Percentiles rank a stretch among this genome's conserved stretches.
phyloP scores from a whole-genome alignment of 352 stramenopile genomes.

The Globisporangium uncinulatum region DNA sequence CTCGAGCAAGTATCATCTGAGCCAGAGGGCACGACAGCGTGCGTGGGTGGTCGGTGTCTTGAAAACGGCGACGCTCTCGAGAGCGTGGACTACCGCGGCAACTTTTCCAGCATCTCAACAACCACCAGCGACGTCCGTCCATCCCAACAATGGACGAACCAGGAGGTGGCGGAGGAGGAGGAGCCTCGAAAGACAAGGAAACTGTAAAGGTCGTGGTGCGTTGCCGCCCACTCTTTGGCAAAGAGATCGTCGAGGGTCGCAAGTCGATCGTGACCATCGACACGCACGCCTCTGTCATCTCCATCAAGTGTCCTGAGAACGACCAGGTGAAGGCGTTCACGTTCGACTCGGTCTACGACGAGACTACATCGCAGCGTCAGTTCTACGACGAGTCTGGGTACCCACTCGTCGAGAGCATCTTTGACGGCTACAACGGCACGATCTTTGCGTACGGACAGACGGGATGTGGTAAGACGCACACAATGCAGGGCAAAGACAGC shows the following conservation, averaged over 20 bases:
- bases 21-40: no score
- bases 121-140: not conserved
- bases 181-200: slow-evolving; percentile 60
- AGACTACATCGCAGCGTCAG: slow-evolving; percentile 75
- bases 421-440: slow-evolving; percentile 89
- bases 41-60: no score
- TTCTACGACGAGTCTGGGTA: slow-evolving; percentile 86
- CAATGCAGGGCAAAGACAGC: slow-evolving; percentile 77
- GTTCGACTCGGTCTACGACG: slow-evolving; percentile 90
- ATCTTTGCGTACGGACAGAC: slow-evolving; percentile 91
- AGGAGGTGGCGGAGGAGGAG: not conserved
- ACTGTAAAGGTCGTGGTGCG: slow-evolving; percentile 88
- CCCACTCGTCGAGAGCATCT: slow-evolving; percentile 86
- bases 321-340: slow-evolving; percentile 84
- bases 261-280: slow-evolving; percentile 83
- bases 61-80: slow-evolving; percentile 5
- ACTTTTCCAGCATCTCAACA: not conserved
- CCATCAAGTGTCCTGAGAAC: slow-evolving; percentile 74
- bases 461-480: slow-evolving; percentile 81
- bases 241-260: slow-evolving; percentile 76
- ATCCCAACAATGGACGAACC: not conserved
- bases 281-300: slow-evolving; percentile 49
- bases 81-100: not conserved
- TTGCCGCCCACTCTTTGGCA: slow-evolving; percentile 80
- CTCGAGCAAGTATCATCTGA: no score